phyloP scores from a whole-genome alignment of 495 filamentous ascomycete genomes.

The Aspergillus olivimuriae region DNA sequence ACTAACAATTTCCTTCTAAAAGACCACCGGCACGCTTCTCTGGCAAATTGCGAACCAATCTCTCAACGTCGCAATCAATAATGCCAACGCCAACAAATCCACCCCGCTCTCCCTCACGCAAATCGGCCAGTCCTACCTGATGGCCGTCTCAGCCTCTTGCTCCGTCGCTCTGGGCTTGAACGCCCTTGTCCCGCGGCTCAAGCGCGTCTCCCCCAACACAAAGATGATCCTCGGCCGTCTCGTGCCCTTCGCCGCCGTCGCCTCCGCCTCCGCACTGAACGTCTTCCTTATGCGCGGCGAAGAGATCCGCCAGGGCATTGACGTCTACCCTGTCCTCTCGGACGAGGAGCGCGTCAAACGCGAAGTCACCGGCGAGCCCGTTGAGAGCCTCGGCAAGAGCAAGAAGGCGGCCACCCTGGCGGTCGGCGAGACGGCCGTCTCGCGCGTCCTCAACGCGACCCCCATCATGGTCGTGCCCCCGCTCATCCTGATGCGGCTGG shows the following conservation, averaged over 20 bases:
- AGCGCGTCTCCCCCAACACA: slow-evolving; percentile 63
- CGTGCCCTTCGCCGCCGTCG: slow-evolving; percentile 93
- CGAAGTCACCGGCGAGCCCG: slow-evolving; percentile 51
- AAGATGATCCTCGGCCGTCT: slow-evolving; percentile 70
- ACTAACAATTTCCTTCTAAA: not conserved
- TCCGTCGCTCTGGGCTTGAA: slow-evolving; percentile 92
- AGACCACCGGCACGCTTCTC: slow-evolving; percentile 81
- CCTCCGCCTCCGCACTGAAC: slow-evolving; percentile 82
- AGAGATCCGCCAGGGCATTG: slow-evolving; percentile 88
- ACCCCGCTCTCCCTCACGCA: slow-evolving; percentile 73
- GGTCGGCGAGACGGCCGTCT: slow-evolving; percentile 85
- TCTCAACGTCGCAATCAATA: slow-evolving; percentile 96
- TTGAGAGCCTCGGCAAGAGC: slow-evolving; percentile 72
- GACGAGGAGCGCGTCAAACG: slow-evolving; percentile 36
- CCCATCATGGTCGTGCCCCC: slow-evolving; percentile 95
- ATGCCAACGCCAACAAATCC: slow-evolving; percentile 94
- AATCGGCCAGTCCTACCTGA: slow-evolving; percentile 80
- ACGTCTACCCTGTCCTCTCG: slow-evolving; percentile 74
- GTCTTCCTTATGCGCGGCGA: slow-evolving; percentile 97
- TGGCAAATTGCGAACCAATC: slow-evolving; percentile 98
- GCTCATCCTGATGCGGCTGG: slow-evolving; percentile 68
- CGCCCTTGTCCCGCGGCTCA: slow-evolving; percentile 77
- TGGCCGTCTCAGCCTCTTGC: slow-evolving; percentile 89
- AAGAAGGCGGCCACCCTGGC: slow-evolving; percentile 81
- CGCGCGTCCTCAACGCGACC: slow-evolving; percentile 83